A percentile compares a stretch with the other conserved stretches of the same genome.
Evolutionary conservation across 768 basidiomycete species (phyloP).

Genomic region (Kwoniella heveanensis): DNA sequence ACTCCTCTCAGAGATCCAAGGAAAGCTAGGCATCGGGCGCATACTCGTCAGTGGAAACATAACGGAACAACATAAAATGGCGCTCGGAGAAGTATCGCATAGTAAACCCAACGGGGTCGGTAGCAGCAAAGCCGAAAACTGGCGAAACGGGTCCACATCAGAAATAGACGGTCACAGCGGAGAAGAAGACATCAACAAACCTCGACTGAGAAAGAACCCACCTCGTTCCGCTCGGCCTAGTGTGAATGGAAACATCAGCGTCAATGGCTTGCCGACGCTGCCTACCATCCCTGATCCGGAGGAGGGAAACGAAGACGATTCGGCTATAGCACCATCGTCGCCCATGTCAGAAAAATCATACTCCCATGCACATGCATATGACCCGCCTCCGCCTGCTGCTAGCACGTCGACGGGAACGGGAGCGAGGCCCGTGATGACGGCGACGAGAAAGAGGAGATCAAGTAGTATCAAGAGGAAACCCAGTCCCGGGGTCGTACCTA

Average conservation of each 20-base stretch:
- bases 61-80: no score
- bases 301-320: not conserved
- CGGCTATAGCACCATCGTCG: not conserved
- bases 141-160: conserved; percentile 30
- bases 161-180: not conserved
- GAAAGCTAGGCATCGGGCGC: no score
- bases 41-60: no score
- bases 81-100: not conserved
- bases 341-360: not conserved
- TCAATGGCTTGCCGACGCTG: conserved; percentile 39
- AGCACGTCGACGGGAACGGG: conserved; percentile 27
- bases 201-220: conserved; percentile 21
- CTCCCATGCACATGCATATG: not conserved
- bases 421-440: conserved; percentile 22
- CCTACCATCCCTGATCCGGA: conserved; percentile 40
- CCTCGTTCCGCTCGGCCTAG: conserved; percentile 22
- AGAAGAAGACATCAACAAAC: conserved; percentile 1
- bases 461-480: conserved; percentile 46
- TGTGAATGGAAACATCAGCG: not conserved
- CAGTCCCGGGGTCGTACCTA: conserved; percentile 44
- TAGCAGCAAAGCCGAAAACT: conserved; percentile 1
- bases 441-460: conserved; percentile 35
- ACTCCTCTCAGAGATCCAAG: no score
- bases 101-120: not conserved
- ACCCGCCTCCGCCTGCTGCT: conserved; percentile 41